These are phyloP conservation scores for Nakazawaea ernobii DNA, from an alignment of 805 yeast species.

Conservation along the genomic window DNA sequence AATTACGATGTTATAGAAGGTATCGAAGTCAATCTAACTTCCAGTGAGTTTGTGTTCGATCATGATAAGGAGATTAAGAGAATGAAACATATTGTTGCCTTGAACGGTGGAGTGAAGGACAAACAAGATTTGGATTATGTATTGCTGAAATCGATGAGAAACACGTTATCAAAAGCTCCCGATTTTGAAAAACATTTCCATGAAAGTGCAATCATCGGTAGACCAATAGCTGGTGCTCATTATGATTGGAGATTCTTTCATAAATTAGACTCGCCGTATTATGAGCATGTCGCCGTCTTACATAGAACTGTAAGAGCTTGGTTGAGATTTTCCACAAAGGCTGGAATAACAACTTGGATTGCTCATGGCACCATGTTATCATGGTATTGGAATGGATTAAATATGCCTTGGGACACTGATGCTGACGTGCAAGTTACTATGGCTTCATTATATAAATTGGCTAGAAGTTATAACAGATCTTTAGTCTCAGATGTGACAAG, in stretches of 20 bases:
- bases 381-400: slow-evolving; percentile 59
- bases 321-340: slow-evolving; percentile 39
- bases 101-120: background rate
- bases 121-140: slow-evolving; percentile 15
- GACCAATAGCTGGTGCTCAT: slow-evolving; percentile 27
- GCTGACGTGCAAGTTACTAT: slow-evolving; percentile 61
- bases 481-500: slow-evolving; percentile 34
- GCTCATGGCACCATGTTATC: slow-evolving; percentile 64
- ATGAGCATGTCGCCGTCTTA: slow-evolving; percentile 30
- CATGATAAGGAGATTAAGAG: slow-evolving; percentile 15
- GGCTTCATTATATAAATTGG: slow-evolving; percentile 37
- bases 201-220: slow-evolving; percentile 26
- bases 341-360: slow-evolving; percentile 50
- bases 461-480: slow-evolving; percentile 43
- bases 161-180: slow-evolving; percentile 5
- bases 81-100: slow-evolving; percentile 10
- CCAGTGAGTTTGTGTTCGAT: slow-evolving; percentile 21
- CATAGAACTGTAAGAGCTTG: slow-evolving; percentile 48
- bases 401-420: slow-evolving; percentile 66
- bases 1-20: slow-evolving; percentile 12
- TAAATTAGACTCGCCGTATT: slow-evolving; percentile 35
- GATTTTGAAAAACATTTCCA: slow-evolving; percentile 26
- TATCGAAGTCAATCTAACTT: slow-evolving; percentile 12
- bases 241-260: slow-evolving; percentile 52
- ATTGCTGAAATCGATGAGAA: slow-evolving; percentile 15